phyloP scores from a whole-genome alignment of 352 stramenopile species.

The Globisporangium megalacanthum region DNA sequence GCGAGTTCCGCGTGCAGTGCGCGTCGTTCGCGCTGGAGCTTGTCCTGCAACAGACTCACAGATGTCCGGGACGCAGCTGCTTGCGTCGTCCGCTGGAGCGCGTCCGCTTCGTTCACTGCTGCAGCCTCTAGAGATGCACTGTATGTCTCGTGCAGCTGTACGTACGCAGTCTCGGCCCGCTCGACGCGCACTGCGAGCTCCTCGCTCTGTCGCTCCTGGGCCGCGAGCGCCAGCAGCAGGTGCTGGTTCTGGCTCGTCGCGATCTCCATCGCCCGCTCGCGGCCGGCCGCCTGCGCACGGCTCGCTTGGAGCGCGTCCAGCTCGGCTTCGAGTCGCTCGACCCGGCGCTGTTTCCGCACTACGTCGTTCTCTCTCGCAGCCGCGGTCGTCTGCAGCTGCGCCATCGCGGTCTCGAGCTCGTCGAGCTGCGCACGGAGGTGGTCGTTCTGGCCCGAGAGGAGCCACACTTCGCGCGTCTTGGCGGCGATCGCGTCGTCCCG shows the following conservation, averaged over 20 bases:
- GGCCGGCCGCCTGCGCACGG: constrained; percentile 43
- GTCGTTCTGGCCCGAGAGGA: constrained; percentile 64
- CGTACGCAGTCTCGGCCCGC: constrained; percentile 28
- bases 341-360: constrained; percentile 37
- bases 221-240: constrained; percentile 54
- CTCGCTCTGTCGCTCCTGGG: constrained; percentile 35
- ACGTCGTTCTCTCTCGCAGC: constrained; percentile 60
- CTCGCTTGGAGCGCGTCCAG: constrained; percentile 49
- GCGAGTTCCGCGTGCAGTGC: constrained; percentile 41
- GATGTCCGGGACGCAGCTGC: constrained; percentile 29
- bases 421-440: constrained; percentile 59
- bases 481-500: constrained; percentile 67
- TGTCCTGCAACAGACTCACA: constrained; percentile 38
- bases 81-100: constrained; percentile 41
- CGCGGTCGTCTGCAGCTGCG: constrained; percentile 51
- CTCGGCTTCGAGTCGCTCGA: constrained; percentile 52
- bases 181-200: constrained; percentile 21
- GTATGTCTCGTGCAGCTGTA: constrained; percentile 28
- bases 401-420: constrained; percentile 52
- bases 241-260: constrained; percentile 69
- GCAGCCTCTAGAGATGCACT: constrained; percentile 23
- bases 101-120: constrained; percentile 38
- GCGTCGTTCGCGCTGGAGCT: constrained; percentile 46
- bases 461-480: constrained; percentile 66
- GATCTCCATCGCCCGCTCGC: constrained; percentile 70